Evolutionary conservation across 148 eudicot species (phyloP).

Genomic region (Gaultheria prostrata): DNA sequence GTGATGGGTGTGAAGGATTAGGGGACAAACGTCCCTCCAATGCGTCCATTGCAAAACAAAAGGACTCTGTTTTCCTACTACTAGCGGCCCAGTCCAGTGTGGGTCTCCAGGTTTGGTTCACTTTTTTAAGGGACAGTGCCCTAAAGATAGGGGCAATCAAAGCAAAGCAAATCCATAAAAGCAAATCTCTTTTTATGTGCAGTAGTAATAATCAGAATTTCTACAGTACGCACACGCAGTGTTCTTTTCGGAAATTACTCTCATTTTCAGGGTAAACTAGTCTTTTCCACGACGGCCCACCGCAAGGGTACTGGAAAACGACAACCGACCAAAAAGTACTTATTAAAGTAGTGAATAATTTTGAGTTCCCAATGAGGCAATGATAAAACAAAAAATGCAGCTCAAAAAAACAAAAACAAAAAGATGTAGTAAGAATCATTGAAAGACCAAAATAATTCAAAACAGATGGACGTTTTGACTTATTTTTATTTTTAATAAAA

Average conservation of each 20-base stretch:
- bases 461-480: too few species aligned
- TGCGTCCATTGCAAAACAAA: neutral
- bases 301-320: neutral
- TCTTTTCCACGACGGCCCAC: neutral
- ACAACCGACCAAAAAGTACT: conserved; percentile 2
- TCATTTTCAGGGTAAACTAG: neutral
- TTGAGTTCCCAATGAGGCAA: neutral
- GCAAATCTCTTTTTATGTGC: too few species aligned
- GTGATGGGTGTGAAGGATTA: neutral
- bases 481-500: too few species aligned
- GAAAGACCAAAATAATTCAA: too few species aligned
- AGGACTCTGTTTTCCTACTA: neutral
- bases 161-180: too few species aligned
- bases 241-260: neutral
- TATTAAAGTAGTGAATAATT: neutral
- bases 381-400: neutral
- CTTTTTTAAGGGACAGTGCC: neutral
- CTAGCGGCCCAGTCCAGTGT: neutral
- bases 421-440: neutral
- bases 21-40: neutral
- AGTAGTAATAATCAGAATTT: too few species aligned
- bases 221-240: neutral
- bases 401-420: neutral
- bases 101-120: neutral
- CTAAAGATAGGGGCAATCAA: neutral